Evolutionary conservation across 129 eudicot genomes (phyloP).

Genomic region (Calendula officinalis): DNA sequence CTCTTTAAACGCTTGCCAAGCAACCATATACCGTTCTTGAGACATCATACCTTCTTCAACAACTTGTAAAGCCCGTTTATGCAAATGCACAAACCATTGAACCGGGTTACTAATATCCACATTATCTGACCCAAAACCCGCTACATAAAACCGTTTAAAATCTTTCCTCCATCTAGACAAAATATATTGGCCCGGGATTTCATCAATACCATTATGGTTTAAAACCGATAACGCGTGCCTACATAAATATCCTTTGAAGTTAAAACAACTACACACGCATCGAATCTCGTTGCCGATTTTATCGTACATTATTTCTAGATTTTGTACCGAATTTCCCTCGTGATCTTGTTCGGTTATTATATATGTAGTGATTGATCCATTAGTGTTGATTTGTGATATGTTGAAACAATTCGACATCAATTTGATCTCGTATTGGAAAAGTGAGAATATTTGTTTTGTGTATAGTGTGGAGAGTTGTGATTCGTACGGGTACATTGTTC

Average conservation of each 20-base stretch:
- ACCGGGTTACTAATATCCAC: conserved; percentile 62
- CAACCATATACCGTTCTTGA: conserved; percentile 70
- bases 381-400: conserved; percentile 59
- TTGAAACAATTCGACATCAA: conserved; percentile 63
- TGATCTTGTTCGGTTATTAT: conserved; percentile 60
- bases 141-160: conserved; percentile 55
- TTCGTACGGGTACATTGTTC: conserved; percentile 57
- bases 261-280: conserved; percentile 75
- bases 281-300: conserved; percentile 66
- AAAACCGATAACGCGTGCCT: conserved; percentile 71
- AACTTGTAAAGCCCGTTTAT: conserved; percentile 80
- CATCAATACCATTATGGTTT: conserved; percentile 58
- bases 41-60: conserved; percentile 79
- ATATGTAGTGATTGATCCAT: conserved; percentile 55
- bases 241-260: conserved; percentile 71
- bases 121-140: conserved; percentile 48
- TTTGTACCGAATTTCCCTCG: conserved; percentile 43
- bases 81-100: conserved; percentile 79
- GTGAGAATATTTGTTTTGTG: conserved; percentile 61
- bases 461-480: conserved; percentile 62
- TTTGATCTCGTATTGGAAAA: conserved; percentile 63
- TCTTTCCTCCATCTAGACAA: conserved; percentile 87
- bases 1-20: conserved; percentile 87
- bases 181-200: conserved; percentile 64
- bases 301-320: conserved; percentile 62